Percentiles rank a stretch among this genome's conserved stretches.
These are phyloP conservation scores for Peronospora belbahrii DNA, from an alignment of 352 stramenopile genomes.

Conservation along the genomic window DNA sequence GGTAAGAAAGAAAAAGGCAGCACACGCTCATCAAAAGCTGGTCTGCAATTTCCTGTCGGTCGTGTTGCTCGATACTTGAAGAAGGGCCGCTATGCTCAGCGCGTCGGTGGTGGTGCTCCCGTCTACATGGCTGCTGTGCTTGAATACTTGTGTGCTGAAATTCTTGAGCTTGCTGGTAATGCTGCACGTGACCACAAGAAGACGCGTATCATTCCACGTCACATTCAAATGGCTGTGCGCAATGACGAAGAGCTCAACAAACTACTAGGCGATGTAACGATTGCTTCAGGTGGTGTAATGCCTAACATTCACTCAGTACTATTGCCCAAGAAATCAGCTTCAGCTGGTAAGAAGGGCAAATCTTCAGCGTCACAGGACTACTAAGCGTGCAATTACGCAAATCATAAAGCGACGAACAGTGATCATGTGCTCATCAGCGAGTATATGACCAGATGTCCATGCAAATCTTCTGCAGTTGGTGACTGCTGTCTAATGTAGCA, in stretches of 20 bases:
- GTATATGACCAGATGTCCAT: slow-evolving; percentile 11
- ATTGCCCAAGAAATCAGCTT: slow-evolving; percentile 80
- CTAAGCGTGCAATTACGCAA: slow-evolving; percentile 18
- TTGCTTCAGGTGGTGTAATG: slow-evolving; percentile 92
- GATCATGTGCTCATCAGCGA: too few relatives aligned
- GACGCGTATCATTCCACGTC: slow-evolving; percentile 91
- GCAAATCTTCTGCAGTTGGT: slow-evolving; percentile 12
- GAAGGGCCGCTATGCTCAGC: slow-evolving; percentile 87
- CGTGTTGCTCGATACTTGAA: slow-evolving; percentile 91
- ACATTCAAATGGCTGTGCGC: slow-evolving; percentile 93
- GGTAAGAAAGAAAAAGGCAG: slow-evolving; percentile 62
- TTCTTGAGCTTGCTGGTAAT: slow-evolving; percentile 93
- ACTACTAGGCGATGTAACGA: slow-evolving; percentile 90
- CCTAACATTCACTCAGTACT: slow-evolving; percentile 93
- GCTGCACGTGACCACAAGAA: slow-evolving; percentile 96
- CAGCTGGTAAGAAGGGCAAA: slow-evolving; percentile 44
- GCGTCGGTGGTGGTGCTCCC: slow-evolving; percentile 87
- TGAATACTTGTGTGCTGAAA: slow-evolving; percentile 92
- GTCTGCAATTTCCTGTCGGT: slow-evolving; percentile 93
- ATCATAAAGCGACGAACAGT: slow-evolving; percentile 1
- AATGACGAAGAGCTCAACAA: slow-evolving; percentile 95
- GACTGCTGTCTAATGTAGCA: neutral
- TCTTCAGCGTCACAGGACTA: slow-evolving; percentile 49
- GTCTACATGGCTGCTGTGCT: slow-evolving; percentile 94
- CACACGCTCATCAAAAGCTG: slow-evolving; percentile 83